Evolutionary conservation across 1,284 basidiomycete species (phyloP), one percentile per base, ranked within the genome.

Genomic region (Kwoniella shivajii): DNA sequence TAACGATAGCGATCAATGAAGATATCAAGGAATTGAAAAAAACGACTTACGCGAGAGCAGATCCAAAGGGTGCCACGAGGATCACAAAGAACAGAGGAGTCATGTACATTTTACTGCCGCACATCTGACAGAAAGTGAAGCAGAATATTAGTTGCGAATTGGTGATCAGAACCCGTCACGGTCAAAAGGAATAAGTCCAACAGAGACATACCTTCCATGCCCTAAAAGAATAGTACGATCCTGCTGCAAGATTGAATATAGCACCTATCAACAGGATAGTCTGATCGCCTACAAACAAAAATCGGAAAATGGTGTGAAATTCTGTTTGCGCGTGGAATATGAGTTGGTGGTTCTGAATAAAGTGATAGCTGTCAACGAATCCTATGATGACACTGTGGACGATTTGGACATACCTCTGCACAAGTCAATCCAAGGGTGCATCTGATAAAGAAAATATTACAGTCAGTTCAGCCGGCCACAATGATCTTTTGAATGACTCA

Each of bases 301-400:
- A 46, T 13, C 43, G 43, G 26, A 45, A 46, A 10, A 47, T 47
- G 16, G 43, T 37, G 43, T 47, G 43, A 44, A 47, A 47, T 22
- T 54, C 52, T 1, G 13, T 31, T n/a, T 34, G 18, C 4, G 44
- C 52, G n/a, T 47, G 34, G 33, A 38, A 54, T 14, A 46, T 24
- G 6, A 54, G 30, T 18, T 52, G 16, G 39, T 52, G 45, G 7
- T 33, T 42, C 42, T 52, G n/a, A 6, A 11, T 14, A 16, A 4
- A 13, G 9, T 10, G 20, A 42, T 6, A n/a, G 4, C 20, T 13
- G n/a, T n/a, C n/a, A n/a, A n/a, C n/a, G n/a, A n/a, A n/a, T n/a
- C n/a, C n/a, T n/a, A n/a, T n/a, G n/a, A n/a, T n/a, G n/a, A n/a
- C n/a, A n/a, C n/a, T n/a, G n/a, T n/a, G n/a, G n/a, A n/a, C n/a